A percentile compares a stretch with the other conserved stretches of the same genome.
Conservation (phyloP, 2,329 filamentous ascomycete genomes). For the Capronia coronata region DNA sequence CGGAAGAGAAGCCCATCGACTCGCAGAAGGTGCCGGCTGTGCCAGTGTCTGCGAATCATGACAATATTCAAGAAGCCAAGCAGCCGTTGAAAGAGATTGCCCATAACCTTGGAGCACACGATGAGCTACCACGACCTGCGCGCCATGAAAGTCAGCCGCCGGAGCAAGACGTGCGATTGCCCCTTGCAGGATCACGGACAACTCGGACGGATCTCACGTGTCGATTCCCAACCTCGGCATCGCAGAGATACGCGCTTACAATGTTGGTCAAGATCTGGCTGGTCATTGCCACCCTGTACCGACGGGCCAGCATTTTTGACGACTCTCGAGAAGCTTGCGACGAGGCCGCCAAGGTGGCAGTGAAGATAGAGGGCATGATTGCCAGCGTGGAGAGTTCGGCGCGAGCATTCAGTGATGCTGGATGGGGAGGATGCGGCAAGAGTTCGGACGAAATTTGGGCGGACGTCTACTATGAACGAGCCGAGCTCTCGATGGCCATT, state of each 20-base stretch:
- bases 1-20: constrained; percentile 10
- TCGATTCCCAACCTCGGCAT: constrained; percentile 46
- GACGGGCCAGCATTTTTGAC: constrained; percentile 69
- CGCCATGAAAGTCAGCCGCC: constrained; percentile 41
- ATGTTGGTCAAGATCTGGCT: constrained; percentile 78
- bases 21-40: constrained; percentile 26
- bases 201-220: constrained; percentile 34
- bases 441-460: constrained; percentile 78
- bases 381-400: constrained; percentile 57
- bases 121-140: constrained; percentile 32
- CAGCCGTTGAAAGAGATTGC: constrained; percentile 21
- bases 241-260: constrained; percentile 50
- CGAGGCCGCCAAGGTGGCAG: constrained; percentile 73
- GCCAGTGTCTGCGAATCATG: constrained; percentile 11
- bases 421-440: constrained; percentile 69
- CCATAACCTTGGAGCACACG: constrained; percentile 36
- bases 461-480: constrained; percentile 75
- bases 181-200: constrained; percentile 31
- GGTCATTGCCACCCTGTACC: constrained; percentile 81
- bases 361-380: constrained; percentile 62
- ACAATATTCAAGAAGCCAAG: constrained; percentile 16
- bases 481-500: constrained; percentile 58
- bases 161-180: constrained; percentile 37
- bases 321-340: constrained; percentile 72
- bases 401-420: constrained; percentile 55